Base-by-base conservation (phyloP, 257 asterid genomes). In the Lantana camara region DNA sequence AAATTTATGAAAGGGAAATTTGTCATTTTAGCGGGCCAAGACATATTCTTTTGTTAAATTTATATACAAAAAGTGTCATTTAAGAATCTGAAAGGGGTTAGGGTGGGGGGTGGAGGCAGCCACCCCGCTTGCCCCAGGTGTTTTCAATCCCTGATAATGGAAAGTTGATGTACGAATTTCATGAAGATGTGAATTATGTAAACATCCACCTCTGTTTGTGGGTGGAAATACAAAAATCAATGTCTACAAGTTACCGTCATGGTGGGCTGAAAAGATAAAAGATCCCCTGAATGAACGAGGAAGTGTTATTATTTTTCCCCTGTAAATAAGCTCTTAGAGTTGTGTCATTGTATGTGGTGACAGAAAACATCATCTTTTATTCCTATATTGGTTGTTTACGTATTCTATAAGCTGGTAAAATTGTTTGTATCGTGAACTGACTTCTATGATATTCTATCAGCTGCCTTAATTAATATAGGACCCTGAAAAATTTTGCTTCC, bases 301-400 rank as follows among this genome's bases (percentile, higher is more conserved):
- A 57, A 27, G 2, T 29, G 13, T 32, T 0, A 9, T 20, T 27
- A 5, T 27, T 27, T 5, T 27, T 27, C 5, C 32, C 2, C 55
- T 54, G 14, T 57, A 47, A 22, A 41, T 62, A 35, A 21, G 24
- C 44, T 52, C 30, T 35, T 9, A 37, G 64, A n/a, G 9, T 14
- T 34, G 10, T 52, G 10, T 35, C 34, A 38, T 59, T 23, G 66
- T 21, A 29, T 19, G 42, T 56, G n/a, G 51, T 53, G 50, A 54
- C 48, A 67, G 70, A 35, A 34, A 27, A 46, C 44, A 50, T 66
- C 11, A 30, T 8, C 56, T 23, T 64, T 44, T 63, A 23, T 66
- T 35, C 13, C 35, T 40, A 4, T 35, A 63, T 41, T 49, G 19
- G 22, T 67, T 14, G 21, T 11, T 67, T 23, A 23, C 17, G 1